Evolutionary conservation across 23 red algal species (phyloP), one percentile per base, ranked within the genome.

Genomic region (Gracilaria caudata): DNA sequence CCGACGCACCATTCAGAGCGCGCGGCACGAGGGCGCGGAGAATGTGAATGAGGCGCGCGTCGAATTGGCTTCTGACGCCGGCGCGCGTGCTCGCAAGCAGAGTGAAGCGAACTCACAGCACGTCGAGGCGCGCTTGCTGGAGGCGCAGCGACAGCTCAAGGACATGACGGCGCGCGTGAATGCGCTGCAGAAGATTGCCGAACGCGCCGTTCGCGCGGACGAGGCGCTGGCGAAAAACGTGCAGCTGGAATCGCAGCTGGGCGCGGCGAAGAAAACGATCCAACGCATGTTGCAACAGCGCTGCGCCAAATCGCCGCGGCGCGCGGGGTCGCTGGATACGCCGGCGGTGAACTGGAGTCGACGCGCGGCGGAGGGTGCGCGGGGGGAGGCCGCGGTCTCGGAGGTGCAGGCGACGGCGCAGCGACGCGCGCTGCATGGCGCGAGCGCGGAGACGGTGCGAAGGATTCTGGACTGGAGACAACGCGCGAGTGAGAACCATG

Each of bases 401-500:
- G 39, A 1, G 19, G 39, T 21, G 12, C 35, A 34, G 36, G 4
- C 35, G 41, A 34, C 41, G 35, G 30, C 12, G 63, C 65, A 7
- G 19, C n/a, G 19, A 19, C 61, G 17, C 59, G 19, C 4, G 21
- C 56, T 39, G 34, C 56, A 29, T 19, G 49, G 49, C 49, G 49
- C 55, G 16, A 83, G 44, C 59, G 53, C 61, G n/a, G 82, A 86
- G 4, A 68, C 82, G 17, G 66, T 71, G 37, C 41, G 65, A 3
- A 20, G 82, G 4, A 86, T 86, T 59, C 65, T 86, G 49, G 82
- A 86, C 40, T 86, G 82, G 82, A 70, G 82, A 72, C 61, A 73
- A 30, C 63, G 60, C 30, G 82, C 82, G 14, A 75, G 70, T 19
- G 70, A 43, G 21, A 49, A 43, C 43, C 21, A 43, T 19, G 39